Base-by-base conservation (phyloP, 2,329 filamentous ascomycete species). In the Colletotrichum lupini region DNA sequence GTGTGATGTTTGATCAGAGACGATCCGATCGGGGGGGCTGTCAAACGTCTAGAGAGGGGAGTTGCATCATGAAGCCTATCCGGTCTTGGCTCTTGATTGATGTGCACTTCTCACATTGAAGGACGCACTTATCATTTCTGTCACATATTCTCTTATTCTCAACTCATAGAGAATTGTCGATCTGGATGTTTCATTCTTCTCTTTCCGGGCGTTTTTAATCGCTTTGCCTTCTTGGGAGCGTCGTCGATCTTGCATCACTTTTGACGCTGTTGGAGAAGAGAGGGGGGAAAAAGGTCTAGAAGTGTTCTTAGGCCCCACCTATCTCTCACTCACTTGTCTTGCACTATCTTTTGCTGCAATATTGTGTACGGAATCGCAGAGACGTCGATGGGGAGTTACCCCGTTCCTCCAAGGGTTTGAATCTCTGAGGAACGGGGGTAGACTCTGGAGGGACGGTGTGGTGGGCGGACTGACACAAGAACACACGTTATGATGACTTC, bases 341-440 rank as follows among this genome's bases (percentile, higher is more conserved):
- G 12, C 26, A 24, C 11, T 9, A 6, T 57, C 37, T 42, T 7
- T 72, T 19, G 65, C 32, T 62, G 58, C 52, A 62, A 26, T 56
- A 35, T 35, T 35, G 32, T 35, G 32, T 35, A 12, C 32, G 11
- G 11, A 35, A 35, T 35, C 5, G 22, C 62, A 24, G 14, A 57
- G 64, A 68, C 49, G 16, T 16, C 28, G 32, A 37, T 58, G 64
- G 64, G 64, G 28, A 62, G 32, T 53, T 46, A 19, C 35, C 57
- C 32, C 62, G 64, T 19, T 58, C 19, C 6, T 56, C 37, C 37
- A 55, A 68, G n/a, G 37, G 52, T 28, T 37, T 42, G 64, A 49
- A 42, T 53, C 46, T 1, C 9, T 37, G 4, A 5, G 30, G 49
- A 62, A 63, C 53, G 19, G 56, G 62, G 32, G 24, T 16, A 26